Evolutionary conservation across 164 flowering plant genomes (phyloP).

Genomic region (Kingdonia uniflora): DNA sequence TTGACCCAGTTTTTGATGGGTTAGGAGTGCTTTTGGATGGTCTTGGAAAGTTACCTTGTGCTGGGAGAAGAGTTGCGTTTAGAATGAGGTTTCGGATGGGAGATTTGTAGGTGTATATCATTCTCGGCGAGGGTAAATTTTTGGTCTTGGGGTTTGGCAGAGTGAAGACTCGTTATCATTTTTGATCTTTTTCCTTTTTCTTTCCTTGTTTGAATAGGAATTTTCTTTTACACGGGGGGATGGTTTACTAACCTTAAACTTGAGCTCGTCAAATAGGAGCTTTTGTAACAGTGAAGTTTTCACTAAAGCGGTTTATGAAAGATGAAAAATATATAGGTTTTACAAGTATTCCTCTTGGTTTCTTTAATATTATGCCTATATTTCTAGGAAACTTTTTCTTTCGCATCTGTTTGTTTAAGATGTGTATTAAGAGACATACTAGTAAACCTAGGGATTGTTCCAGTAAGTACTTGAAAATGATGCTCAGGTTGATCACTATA

Average conservation of each 20-base stretch:
- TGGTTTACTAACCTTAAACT: constrained; percentile 10
- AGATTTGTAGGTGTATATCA: no score
- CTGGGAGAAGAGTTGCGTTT: no score
- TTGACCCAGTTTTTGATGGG: no score
- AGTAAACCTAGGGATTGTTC: no score
- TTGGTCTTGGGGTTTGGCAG: constrained; percentile 2
- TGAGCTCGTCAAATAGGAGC: constrained; percentile 19
- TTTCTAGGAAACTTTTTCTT: no score
- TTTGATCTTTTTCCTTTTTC: constrained; percentile 3
- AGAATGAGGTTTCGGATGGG: no score
- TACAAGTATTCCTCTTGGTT: not conserved
- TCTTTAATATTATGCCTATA: not conserved
- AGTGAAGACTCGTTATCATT: constrained; percentile 15
- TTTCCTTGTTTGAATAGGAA: not conserved
- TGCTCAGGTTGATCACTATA: no score
- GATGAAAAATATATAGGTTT: constrained; percentile 7
- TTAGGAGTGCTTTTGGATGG: no score
- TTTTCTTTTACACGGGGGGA: not conserved
- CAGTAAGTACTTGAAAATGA: no score
- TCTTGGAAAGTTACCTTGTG: no score
- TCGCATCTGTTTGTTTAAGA: no score
- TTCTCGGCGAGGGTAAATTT: not conserved
- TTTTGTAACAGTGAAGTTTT: constrained; percentile 27
- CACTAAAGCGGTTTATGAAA: constrained; percentile 26
- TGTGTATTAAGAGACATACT: no score